Conservation (phyloP, 192 early-diverging fungal genomes). For the Coemansia sp. region DNA sequence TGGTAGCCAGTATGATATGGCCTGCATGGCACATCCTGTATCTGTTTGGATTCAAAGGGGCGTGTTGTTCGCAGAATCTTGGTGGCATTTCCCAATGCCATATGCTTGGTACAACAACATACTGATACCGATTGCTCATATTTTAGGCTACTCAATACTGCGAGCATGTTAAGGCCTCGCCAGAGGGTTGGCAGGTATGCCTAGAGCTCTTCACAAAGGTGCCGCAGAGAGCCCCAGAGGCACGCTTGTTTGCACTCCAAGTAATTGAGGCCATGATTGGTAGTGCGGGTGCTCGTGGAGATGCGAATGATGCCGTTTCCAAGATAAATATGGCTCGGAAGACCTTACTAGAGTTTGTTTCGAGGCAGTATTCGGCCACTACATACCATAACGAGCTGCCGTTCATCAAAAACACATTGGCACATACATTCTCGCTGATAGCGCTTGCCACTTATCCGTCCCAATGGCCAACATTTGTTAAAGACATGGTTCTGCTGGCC, state of each 20-base stretch:
- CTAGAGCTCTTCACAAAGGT: slow-evolving; percentile 73
- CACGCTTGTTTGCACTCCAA: slow-evolving; percentile 84
- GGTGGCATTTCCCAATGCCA: neutral
- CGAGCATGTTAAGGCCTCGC: slow-evolving; percentile 72
- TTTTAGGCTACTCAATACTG: slow-evolving; percentile 78
- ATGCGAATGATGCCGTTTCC: slow-evolving; percentile 31
- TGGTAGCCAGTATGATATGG: neutral
- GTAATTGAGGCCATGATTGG: slow-evolving; percentile 64
- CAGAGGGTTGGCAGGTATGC: slow-evolving; percentile 86
- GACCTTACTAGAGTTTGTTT: slow-evolving; percentile 42
- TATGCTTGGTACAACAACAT: too few relatives aligned
- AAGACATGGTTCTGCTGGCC: slow-evolving; percentile 74
- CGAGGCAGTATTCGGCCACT: slow-evolving; percentile 33
- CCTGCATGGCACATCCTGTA: neutral
- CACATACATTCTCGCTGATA: slow-evolving; percentile 76
- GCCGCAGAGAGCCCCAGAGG: slow-evolving; percentile 74
- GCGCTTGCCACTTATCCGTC: slow-evolving; percentile 81
- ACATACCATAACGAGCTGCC: slow-evolving; percentile 41
- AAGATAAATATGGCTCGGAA: slow-evolving; percentile 35
- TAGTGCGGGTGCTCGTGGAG: slow-evolving; percentile 27
- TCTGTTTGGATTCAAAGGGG: neutral
- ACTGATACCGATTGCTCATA: neutral
- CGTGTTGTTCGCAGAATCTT: too few relatives aligned
- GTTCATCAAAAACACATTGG: slow-evolving; percentile 82
- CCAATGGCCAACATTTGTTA: slow-evolving; percentile 86